phyloP scores from a whole-genome alignment of 1,284 basidiomycete genomes.

The Athelia sp. region DNA sequence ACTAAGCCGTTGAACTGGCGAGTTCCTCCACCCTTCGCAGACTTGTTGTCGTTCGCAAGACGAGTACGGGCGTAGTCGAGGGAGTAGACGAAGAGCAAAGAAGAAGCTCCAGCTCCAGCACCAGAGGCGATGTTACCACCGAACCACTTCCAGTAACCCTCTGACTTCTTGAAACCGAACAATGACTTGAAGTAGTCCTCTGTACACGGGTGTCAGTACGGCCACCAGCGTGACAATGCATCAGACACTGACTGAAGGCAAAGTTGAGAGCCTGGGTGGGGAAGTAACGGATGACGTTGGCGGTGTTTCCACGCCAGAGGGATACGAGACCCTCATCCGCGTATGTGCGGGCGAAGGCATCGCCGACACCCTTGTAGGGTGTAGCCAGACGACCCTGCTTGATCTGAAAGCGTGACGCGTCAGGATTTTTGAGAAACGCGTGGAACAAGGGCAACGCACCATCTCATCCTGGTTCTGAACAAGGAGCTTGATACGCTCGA shows the following conservation, averaged over 20 bases:
- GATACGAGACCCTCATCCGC: conserved; percentile 87
- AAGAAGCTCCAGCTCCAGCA: conserved; percentile 96
- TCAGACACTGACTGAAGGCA: conserved; percentile 72
- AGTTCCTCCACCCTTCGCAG: conserved; percentile 82
- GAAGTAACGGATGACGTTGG: conserved; percentile 98
- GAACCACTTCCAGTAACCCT: conserved; percentile 90
- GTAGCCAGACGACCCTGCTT: conserved; percentile 91
- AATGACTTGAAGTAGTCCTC: conserved; percentile 97
- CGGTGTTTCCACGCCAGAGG: conserved; percentile 94
- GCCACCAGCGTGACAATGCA: neutral
- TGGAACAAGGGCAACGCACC: conserved; percentile 35
- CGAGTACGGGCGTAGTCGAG: conserved; percentile 97
- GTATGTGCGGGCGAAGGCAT: conserved; percentile 88
- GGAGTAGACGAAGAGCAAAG: conserved; percentile 95
- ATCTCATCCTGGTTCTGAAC: conserved; percentile 98
- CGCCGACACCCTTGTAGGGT: conserved; percentile 91
- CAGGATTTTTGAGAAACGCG: conserved; percentile 4
- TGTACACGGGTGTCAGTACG: conserved; percentile 25
- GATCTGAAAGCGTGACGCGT: conserved; percentile 55
- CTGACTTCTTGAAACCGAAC: conserved; percentile 87
- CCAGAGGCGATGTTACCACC: conserved; percentile 92
- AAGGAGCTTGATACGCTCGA: conserved; percentile 98
- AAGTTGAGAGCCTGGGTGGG: conserved; percentile 96
- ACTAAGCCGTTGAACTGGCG: conserved; percentile 96
- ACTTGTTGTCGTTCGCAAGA: conserved; percentile 96